Evolutionary conservation across 208 protist genomes (phyloP), one percentile per base, ranked within the genome.

Genomic region (Trypanosoma conorhini): DNA sequence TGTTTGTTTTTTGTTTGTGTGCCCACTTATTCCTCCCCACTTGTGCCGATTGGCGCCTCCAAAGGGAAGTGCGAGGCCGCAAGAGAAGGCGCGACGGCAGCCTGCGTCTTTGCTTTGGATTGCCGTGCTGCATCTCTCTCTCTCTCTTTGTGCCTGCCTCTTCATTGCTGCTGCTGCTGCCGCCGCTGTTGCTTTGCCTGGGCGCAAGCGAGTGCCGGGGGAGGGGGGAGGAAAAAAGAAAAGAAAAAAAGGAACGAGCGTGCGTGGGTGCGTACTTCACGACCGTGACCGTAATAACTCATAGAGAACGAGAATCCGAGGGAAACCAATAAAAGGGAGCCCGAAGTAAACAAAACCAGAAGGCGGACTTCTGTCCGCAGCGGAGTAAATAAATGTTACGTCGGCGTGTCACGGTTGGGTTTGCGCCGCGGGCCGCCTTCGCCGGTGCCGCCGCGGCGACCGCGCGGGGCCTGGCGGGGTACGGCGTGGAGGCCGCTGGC

Each of bases 321-420:
- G 19, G 33, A 38, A 38, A 38, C 33, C 7, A 38, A 38, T 9
- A 56, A 56, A n/a, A n/a, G 51, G 21, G 51, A n/a, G 30, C 7
- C 1, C 1, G 30, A 30, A 56, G 30, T n/a, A 56, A 56, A 12
- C 1, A 5, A 56, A 56, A 56, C 10, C 1, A 56, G 13, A 30
- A 30, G 15, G 51, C 1, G 19, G 1, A 56, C 4, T 31, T 30
- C 9, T 30, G 1, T 26, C 51, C 26, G 1, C 15, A 9, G 24
- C 3, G 26, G n/a, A 57, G n/a, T 3, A 10, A 31, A 57, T 33
- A 62, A 44, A 72, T 72, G 67, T 42, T 72, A 21, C 67, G 67
- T 38, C 67, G 67, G 51, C 67, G 67, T 42, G 30, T 66, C n/a
- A 24, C 35, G 13, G 42, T 35, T 50, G 15, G 31, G 59, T 13